Percentiles rank a stretch among this genome's conserved stretches.
Evolutionary conservation across 1,284 basidiomycete genomes (phyloP).

Genomic region (Heterobasidion annosum): DNA sequence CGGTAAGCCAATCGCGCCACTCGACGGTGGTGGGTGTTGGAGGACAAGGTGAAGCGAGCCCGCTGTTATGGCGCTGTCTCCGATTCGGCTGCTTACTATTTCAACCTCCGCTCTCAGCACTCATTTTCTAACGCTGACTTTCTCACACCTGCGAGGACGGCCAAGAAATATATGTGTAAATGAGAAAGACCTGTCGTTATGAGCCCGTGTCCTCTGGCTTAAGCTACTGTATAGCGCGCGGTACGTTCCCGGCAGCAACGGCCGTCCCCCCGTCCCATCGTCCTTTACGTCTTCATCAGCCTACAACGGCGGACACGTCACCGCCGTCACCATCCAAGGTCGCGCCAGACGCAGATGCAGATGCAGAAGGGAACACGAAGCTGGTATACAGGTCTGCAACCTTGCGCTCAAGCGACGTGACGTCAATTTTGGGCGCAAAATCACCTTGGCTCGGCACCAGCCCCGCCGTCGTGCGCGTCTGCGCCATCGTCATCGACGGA

Average conservation of each 20-base stretch:
- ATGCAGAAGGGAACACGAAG: too few species aligned
- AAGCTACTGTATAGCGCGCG: constrained; percentile 55
- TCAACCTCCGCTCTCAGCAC: too few species aligned
- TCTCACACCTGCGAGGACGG: too few species aligned
- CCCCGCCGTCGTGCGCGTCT: constrained; percentile 23
- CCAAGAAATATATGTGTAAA: too few species aligned
- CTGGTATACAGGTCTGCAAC: constrained; percentile 14
- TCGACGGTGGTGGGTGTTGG: too few species aligned
- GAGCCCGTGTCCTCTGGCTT: constrained; percentile 53
- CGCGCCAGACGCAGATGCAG: too few species aligned
- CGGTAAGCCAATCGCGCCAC: too few species aligned
- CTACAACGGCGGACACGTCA: constrained; percentile 7
- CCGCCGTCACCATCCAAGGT: not conserved
- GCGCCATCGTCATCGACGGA: constrained; percentile 18
- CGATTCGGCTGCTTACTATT: too few species aligned
- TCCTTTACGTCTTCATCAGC: not conserved
- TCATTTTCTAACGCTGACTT: too few species aligned
- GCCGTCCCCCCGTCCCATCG: constrained; percentile 6
- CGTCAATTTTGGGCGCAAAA: constrained; percentile 38
- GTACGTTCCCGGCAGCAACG: constrained; percentile 54
- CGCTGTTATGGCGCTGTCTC: too few species aligned
- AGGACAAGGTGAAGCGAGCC: too few species aligned
- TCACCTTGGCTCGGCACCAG: constrained; percentile 36
- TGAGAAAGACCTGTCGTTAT: too few species aligned
- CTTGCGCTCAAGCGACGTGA: constrained; percentile 22